Evolutionary conservation across 2,329 filamentous ascomycete species (phyloP), one percentile per base, ranked within the genome.

Genomic region (Colletotrichum falcatum): DNA sequence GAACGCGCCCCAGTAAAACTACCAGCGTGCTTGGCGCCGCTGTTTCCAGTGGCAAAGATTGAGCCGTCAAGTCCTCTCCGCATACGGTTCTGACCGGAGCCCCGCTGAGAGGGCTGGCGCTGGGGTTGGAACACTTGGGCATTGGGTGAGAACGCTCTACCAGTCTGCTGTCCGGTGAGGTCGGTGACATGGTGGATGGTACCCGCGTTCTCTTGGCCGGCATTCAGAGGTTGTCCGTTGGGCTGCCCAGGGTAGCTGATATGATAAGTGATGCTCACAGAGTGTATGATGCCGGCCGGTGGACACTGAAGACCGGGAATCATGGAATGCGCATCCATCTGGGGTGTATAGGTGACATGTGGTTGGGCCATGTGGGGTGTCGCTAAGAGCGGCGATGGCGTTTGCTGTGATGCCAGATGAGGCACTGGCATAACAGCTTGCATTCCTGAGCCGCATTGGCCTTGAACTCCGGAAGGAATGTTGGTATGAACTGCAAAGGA

Each of bases 231-330:
- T 6, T 14, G 23, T 12, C 12, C 48, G 12, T 23, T 37, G 1
- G 51, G 16, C 2, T 44, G n/a, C 18, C 33, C 30, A 8, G 18
- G 28, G 3, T 59, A 20, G 30, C 59, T 70, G 28, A 71, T 48
- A 46, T 71, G 68, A 23, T 67, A 71, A 20, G 68, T 71, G n/a
- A 71, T 35, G 35, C 51, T 68, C 14, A 71, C 23, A 5, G 68
- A 59, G 26, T 58, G 51, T 16, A 71, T 20, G 2, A 59, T 20
- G 5, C 59, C 58, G 8, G 33, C 30, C 7, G 59, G 23, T 18
- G 39, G 66, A 2, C 37, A 44, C 35, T 54, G 55, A 23, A 69
- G 46, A 8, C 48, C 55, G n/a, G 51, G 42, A 2, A 63, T 42
- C 9, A 67, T 30, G 30, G 61, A 30, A 26, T 63, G 59, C 7